Base-by-base conservation (phyloP, 352 stramenopile genomes). In the Phytophthora cajani region DNA sequence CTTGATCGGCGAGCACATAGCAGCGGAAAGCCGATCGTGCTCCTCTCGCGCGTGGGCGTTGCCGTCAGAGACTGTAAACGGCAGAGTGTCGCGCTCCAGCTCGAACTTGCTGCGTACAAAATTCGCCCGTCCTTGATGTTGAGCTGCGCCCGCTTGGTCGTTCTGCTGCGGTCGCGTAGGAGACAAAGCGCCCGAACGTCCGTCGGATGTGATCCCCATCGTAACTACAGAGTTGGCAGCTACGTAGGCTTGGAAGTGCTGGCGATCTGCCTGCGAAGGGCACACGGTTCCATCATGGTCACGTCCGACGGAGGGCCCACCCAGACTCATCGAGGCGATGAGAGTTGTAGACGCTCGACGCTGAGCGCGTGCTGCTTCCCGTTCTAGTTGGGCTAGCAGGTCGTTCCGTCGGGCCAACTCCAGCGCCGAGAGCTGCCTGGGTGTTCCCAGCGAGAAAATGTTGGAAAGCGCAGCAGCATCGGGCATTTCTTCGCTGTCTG, bases 401-500 rank as follows among this genome's bases (percentile, higher is more conserved):
- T 92, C 84, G 21, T 81, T 84, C 16, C 84, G 67, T 27, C 82
- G 54, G 17, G 82, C 75, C 21, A 88, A 59, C 42, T 92, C 84
- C 0, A 81, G 66, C 2, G 53, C 57, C 25, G 67, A 78, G 44
- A 92, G 64, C 40, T 89, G 82, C 5, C 82, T 77, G 10, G 84
- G 84, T 11, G 82, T 92, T 1, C 82, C 80, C 9, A 90, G 77
- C 2, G 77, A 75, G 52, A 92, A 90, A 17, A 90, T 89, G 52
- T 90, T 88, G 11, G 78, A 74, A 6, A 90, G 64, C 25, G 79
- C 54, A 0, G 79, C 79, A 0, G 72, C 62, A 10, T 78, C 67
- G 2, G 33, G 25, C 16, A 25, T 58, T 8, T 69, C 53, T 2
- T 69, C 54, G 21, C 25, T 57, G 17, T 62, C 40, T 25, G 58